A percentile compares a stretch with the other conserved stretches of the same genome.
Evolutionary conservation across 1,284 basidiomycete species (phyloP).

Genomic region (Amylostereum areolatum): DNA sequence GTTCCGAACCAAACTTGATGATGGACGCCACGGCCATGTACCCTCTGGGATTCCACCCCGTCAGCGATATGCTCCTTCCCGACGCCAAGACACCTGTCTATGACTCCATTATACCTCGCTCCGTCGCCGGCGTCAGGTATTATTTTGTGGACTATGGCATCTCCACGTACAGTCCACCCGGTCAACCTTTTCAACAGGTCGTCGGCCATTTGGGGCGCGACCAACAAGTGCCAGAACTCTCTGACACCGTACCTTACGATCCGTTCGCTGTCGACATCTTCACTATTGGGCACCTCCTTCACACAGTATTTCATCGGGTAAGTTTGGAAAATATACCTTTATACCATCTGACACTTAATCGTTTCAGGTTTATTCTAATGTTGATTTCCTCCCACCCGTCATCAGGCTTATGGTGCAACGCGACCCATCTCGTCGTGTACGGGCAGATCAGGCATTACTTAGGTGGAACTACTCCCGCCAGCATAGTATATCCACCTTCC

Average conservation of each 20-base stretch:
- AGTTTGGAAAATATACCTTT: background rate
- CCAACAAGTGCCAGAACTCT: background rate
- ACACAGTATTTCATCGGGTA: slow-evolving; percentile 17
- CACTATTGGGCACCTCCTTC: background rate
- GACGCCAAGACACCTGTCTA: slow-evolving; percentile 9
- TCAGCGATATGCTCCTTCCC: slow-evolving; percentile 2
- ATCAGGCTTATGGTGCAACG: slow-evolving; percentile 14
- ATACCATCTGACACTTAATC: background rate
- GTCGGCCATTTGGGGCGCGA: slow-evolving; percentile 5
- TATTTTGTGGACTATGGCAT: slow-evolving; percentile 25
- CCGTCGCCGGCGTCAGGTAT: slow-evolving; percentile 14
- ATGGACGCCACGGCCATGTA: slow-evolving; percentile 22
- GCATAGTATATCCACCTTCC: background rate
- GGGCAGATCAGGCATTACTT: slow-evolving; percentile 8
- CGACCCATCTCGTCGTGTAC: slow-evolving; percentile 13
- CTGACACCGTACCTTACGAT: background rate
- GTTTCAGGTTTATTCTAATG: slow-evolving; percentile 13
- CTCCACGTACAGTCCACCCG: slow-evolving; percentile 9
- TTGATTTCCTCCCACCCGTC: slow-evolving; percentile 17
- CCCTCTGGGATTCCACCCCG: slow-evolving; percentile 20
- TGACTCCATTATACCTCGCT: background rate
- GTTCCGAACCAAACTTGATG: slow-evolving; percentile 19
- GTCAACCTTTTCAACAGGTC: slow-evolving; percentile 1
- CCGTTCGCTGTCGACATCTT: slow-evolving; percentile 1
- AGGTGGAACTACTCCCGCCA: background rate